Evolutionary conservation across 768 basidiomycete species (phyloP), one percentile per base, ranked within the genome.

Genomic region (Amylocystis lapponica): DNA sequence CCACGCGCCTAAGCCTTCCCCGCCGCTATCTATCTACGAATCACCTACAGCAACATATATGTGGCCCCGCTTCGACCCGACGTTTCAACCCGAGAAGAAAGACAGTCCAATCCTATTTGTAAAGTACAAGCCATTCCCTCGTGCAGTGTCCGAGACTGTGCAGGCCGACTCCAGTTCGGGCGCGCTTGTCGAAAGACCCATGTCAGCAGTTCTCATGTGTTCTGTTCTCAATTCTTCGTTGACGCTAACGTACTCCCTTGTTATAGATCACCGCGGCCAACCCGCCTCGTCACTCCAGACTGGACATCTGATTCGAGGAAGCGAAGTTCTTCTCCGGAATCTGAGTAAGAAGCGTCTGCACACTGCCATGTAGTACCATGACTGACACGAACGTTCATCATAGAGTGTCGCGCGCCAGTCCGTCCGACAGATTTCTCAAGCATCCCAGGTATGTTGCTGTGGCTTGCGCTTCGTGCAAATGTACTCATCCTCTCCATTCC

Each of bases 61-160:
- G 35, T 54, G 53, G 53, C 45, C 53, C 11, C 49, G 48, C 16
- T 51, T 46, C 41, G 39, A 41, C 17, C 47, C 49, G 14, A 42
- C 29, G n/a, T n/a, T n/a, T n/a, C n/a, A n/a, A n/a, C n/a, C n/a
- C n/a, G n/a, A n/a, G n/a, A n/a, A n/a, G n/a, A n/a, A n/a, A n/a
- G n/a, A n/a, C n/a, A n/a, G n/a, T n/a, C n/a, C n/a, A n/a, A n/a
- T n/a, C n/a, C n/a, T n/a, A n/a, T n/a, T n/a, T n/a, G n/a, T n/a
- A n/a, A n/a, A n/a, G n/a, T n/a, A n/a, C n/a, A n/a, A n/a, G n/a
- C n/a, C n/a, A n/a, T n/a, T n/a, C n/a, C n/a, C n/a, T n/a, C n/a
- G n/a, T n/a, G n/a, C n/a, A n/a, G n/a, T n/a, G n/a, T n/a, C n/a
- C n/a, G n/a, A n/a, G n/a, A n/a, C n/a, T n/a, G n/a, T n/a, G n/a